Conservation (phyloP, 139 green algal genomes). For the Spirogloea muscicola region DNA sequence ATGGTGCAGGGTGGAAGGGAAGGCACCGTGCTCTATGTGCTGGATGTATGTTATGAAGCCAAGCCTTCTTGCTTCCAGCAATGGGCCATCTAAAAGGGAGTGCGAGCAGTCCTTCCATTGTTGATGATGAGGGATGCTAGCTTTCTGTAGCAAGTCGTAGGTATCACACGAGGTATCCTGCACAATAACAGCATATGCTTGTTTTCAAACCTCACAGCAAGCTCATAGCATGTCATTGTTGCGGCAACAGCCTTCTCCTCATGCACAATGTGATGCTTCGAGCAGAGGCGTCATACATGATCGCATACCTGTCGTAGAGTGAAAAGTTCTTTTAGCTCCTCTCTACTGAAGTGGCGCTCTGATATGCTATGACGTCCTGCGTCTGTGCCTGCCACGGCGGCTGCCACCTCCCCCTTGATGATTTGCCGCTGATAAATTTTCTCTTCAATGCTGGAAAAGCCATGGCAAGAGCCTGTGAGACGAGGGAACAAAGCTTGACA, state of each 20-base stretch:
- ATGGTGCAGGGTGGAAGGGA: too few species aligned
- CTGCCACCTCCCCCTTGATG: conserved; percentile 56
- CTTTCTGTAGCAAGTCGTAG: not conserved
- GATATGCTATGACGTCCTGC: not conserved
- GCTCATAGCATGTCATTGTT: too few species aligned
- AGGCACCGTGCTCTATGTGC: too few species aligned
- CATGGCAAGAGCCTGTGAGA: too few species aligned
- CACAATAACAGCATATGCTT: not conserved
- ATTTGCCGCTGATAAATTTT: conserved; percentile 98
- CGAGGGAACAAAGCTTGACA: too few species aligned
- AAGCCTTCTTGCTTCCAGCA: too few species aligned
- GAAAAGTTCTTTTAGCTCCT: conserved; percentile 49
- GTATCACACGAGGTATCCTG: conserved; percentile 9
- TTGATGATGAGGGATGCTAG: conserved; percentile 10
- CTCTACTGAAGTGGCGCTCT: conserved; percentile 28
- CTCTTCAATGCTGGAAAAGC: conserved; percentile 84
- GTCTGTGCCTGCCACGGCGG: not conserved
- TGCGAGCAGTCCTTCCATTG: too few species aligned
- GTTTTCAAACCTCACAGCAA: not conserved
- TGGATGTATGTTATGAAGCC: too few species aligned
- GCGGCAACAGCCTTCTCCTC: too few species aligned
- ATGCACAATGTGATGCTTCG: too few species aligned
- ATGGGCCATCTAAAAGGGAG: too few species aligned
- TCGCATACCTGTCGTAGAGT: conserved; percentile 16
- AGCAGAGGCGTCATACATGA: too few species aligned